Evolutionary conservation across 2,329 filamentous ascomycete species (phyloP), one percentile per base, ranked within the genome.

Genomic region (Colletotrichum sublineola): DNA sequence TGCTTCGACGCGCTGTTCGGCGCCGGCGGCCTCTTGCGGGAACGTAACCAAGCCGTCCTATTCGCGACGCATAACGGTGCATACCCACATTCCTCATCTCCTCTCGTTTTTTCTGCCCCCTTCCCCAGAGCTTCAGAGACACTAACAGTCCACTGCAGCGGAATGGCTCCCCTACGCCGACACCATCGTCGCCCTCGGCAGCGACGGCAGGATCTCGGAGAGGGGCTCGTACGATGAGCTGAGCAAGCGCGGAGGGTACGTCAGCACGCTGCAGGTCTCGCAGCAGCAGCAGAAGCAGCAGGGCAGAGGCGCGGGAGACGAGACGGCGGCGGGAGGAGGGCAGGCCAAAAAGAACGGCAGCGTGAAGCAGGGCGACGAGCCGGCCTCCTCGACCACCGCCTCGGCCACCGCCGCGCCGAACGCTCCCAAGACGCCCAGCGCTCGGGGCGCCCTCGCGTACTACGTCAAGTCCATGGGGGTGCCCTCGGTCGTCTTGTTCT

Each of bases 31-130:
- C 31, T 73, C 0, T 75, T 87, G 0, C 80, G 81, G 7, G 76
- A 75, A 9, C 75, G 78, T 12, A 76, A 79, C 0, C 78, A 78
- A 4, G 85, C 84, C 0, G 81, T 85, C 0, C 70, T 89, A 0
- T 75, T 88, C 7, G 81, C 81, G 1, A 85, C 85, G 0, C 83
- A 85, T 5, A 71, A 71, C 9, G 64, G 68, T 63, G 52, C 12
- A 20, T n/a, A 36, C 11, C 8, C 42, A 44, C 7, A 5, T 20
- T 33, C 12, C 11, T 5, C 42, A 44, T 12, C 8, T 20, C 46
- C 12, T 52, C 29, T 8, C 12, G 5, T 50, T n/a, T 24, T 36
- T 36, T 36, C 33, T 8, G 24, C 18, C 42, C 1, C 18, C 42
- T 6, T 20, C 15, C 24, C 48, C 24, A 11, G 31, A 24, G 1